A percentile compares a stretch with the other conserved stretches of the same genome.
phyloP scores from a whole-genome alignment of 2,329 filamentous ascomycete genomes.

The Paradendryphiella salina region DNA sequence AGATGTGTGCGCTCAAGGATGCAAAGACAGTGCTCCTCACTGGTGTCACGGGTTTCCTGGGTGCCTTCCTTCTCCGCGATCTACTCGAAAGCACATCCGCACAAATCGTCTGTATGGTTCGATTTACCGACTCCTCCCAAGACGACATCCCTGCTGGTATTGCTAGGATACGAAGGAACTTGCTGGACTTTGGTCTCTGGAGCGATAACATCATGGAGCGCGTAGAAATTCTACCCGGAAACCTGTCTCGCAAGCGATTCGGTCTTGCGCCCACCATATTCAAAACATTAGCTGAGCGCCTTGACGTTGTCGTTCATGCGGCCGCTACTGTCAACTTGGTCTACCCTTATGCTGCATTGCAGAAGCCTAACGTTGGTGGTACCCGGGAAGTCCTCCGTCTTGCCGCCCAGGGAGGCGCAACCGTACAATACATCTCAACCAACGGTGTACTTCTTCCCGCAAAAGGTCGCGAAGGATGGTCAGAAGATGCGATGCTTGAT shows the following conservation, averaged over 20 bases:
- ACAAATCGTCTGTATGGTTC: conserved; percentile 71
- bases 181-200: conserved; percentile 79
- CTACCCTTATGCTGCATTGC: conserved; percentile 77
- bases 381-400: conserved; percentile 74
- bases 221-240: conserved; percentile 74
- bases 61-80: conserved; percentile 72
- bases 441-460: conserved; percentile 78
- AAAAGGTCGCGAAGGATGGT: conserved; percentile 63
- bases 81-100: conserved; percentile 70
- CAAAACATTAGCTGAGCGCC: conserved; percentile 63
- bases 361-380: conserved; percentile 76
- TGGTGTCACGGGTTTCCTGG: conserved; percentile 75
- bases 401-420: conserved; percentile 67
- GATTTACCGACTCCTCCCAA: conserved; percentile 68
- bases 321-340: conserved; percentile 74
- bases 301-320: conserved; percentile 76
- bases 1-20: conserved; percentile 63
- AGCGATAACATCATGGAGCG: conserved; percentile 75
- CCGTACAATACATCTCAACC: conserved; percentile 77
- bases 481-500: conserved; percentile 68
- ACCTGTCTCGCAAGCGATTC: conserved; percentile 68
- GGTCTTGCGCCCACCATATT: conserved; percentile 69
- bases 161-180: conserved; percentile 72
- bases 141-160: conserved; percentile 68
- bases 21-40: conserved; percentile 72